Conservation (phyloP, 2,329 filamentous ascomycete genomes). For the Zalaria sp. region DNA sequence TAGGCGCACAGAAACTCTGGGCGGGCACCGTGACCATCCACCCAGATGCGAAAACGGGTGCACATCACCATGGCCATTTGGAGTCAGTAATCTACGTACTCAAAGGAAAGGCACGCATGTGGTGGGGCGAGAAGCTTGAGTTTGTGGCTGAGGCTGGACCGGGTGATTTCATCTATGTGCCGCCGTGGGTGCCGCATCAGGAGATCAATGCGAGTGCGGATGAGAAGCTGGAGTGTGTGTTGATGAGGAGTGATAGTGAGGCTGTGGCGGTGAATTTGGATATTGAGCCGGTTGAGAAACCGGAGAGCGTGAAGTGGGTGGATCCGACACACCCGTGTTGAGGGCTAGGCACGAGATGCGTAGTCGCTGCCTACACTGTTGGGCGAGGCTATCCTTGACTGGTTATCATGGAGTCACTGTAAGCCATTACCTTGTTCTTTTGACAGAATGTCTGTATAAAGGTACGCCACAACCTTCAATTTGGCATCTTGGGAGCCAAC, state of each 20-base stretch:
- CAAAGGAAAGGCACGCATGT: conserved; percentile 30
- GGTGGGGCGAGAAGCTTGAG: conserved; percentile 30
- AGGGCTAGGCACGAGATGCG: no score
- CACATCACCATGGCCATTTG: conserved; percentile 31
- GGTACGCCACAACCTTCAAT: no score
- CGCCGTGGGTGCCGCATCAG: conserved; percentile 31
- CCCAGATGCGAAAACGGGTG: conserved; percentile 30
- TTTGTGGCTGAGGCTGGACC: conserved; percentile 31
- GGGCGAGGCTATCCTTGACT: no score
- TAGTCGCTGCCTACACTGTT: no score
- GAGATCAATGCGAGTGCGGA: conserved; percentile 30
- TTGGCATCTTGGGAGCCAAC: no score
- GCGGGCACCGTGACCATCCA: conserved; percentile 31
- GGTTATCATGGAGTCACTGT: no score
- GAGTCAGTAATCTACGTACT: conserved; percentile 33
- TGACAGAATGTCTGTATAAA: no score
- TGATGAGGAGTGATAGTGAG: conserved; percentile 28
- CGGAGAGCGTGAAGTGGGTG: conserved; percentile 30
- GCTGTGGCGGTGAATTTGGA: conserved; percentile 31
- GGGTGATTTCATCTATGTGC: conserved; percentile 33
- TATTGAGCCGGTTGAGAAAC: conserved; percentile 28
- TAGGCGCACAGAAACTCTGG: conserved; percentile 31
- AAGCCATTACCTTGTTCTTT: no score
- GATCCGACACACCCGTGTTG: conserved; percentile 28
- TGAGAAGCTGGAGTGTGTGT: conserved; percentile 28